Conservation (phyloP, 768 basidiomycete genomes). For the Lentinula sp. region DNA sequence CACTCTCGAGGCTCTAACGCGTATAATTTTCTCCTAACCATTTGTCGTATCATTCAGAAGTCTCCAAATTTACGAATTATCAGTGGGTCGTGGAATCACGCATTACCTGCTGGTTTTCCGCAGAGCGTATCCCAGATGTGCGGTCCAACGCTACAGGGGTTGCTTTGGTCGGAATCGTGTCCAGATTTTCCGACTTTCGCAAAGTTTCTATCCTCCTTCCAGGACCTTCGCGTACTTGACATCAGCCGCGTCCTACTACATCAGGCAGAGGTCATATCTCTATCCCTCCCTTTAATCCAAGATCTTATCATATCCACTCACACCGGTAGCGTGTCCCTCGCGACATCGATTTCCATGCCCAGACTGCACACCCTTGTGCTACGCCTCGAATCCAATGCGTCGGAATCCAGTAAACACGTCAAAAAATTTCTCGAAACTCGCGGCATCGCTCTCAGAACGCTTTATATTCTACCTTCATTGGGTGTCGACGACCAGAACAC, state of each 20-base stretch:
- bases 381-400: constrained; percentile 23
- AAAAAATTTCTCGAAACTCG: constrained; percentile 33
- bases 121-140: constrained; percentile 32
- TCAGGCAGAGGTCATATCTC: constrained; percentile 3
- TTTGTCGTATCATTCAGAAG: constrained; percentile 37
- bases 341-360: constrained; percentile 34
- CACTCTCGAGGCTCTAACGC: constrained; percentile 34
- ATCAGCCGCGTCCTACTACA: constrained; percentile 29
- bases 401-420: constrained; percentile 19
- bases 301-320: constrained; percentile 38
- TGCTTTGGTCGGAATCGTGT: constrained; percentile 33
- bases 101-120: constrained; percentile 38
- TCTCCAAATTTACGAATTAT: constrained; percentile 41
- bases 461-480: constrained; percentile 36
- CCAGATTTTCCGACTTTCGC: constrained; percentile 10
- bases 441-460: constrained; percentile 29
- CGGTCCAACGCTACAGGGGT: constrained; percentile 32
- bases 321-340: constrained; percentile 28
- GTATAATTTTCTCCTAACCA: constrained; percentile 30
- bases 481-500: constrained; percentile 22
- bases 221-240: constrained; percentile 37
- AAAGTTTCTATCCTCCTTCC: constrained; percentile 34
- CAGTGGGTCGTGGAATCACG: constrained; percentile 40
- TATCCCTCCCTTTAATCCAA: constrained; percentile 33
- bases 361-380: constrained; percentile 32